phyloP scores from a whole-genome alignment of 2,329 filamentous ascomycete genomes.

The Phoma sp. region DNA sequence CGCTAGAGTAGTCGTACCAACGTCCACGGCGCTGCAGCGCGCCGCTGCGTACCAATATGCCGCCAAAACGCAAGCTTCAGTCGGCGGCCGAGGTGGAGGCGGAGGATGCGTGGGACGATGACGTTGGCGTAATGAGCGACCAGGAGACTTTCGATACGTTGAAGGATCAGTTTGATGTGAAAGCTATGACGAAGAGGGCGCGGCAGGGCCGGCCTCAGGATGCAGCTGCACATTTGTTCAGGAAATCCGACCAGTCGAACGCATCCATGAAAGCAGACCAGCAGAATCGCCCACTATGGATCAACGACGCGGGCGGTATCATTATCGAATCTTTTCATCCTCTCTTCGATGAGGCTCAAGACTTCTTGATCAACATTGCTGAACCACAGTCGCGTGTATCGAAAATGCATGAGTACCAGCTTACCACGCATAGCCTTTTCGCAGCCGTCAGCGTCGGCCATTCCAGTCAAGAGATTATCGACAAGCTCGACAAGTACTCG shows the following conservation, averaged over 20 bases:
- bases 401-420: constrained; percentile 90
- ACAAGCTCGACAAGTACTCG: constrained; percentile 83
- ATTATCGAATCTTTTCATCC: constrained; percentile 95
- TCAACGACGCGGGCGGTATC: constrained; percentile 85
- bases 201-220: constrained; percentile 48
- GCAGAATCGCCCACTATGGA: constrained; percentile 88
- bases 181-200: constrained; percentile 41
- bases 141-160: constrained; percentile 57
- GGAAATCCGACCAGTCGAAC: constrained; percentile 79
- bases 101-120: constrained; percentile 63
- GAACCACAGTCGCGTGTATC: constrained; percentile 90
- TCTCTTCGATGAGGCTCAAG: constrained; percentile 83
- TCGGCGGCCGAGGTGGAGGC: constrained; percentile 43
- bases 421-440: constrained; percentile 92
- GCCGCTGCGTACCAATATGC: constrained; percentile 38
- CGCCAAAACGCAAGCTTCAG: constrained; percentile 54
- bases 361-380: constrained; percentile 94
- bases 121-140: constrained; percentile 55
- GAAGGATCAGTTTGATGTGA: constrained; percentile 48
- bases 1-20: constrained; percentile 31
- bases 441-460: constrained; percentile 95
- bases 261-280: constrained; percentile 86
- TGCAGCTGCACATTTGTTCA: constrained; percentile 62
- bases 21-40: constrained; percentile 26
- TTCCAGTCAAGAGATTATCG: constrained; percentile 86